Percentiles rank a stretch among this genome's conserved stretches.
Conservation (phyloP, 108 stramenopile species). For the Seminavis robusta region DNA sequence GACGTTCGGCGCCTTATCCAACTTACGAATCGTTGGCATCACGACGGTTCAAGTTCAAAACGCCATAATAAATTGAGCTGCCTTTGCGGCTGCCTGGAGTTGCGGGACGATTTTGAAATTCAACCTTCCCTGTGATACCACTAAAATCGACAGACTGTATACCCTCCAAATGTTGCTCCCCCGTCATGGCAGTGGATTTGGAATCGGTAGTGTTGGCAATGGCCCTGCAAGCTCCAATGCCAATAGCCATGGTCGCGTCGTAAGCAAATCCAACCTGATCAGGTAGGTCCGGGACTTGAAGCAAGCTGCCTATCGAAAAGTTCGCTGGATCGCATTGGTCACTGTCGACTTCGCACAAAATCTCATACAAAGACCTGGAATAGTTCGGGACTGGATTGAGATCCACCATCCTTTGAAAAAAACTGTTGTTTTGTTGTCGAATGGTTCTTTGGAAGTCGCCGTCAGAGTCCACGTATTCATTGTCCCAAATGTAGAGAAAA, state of each 20-base stretch:
- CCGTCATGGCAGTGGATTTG: not conserved
- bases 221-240: constrained; percentile 6
- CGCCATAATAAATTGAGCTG: not conserved
- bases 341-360: too few species aligned
- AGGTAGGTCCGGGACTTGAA: not conserved
- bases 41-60: constrained; percentile 1
- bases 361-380: too few species aligned
- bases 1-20: too few species aligned
- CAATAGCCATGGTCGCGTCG: constrained; percentile 10
- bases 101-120: not conserved
- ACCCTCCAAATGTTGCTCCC: not conserved
- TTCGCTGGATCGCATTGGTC: not conserved
- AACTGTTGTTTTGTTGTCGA: not conserved
- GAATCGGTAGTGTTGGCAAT: not conserved
- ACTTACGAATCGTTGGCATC: too few species aligned
- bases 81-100: not conserved
- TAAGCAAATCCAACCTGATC: not conserved
- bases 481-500: not conserved
- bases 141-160: not conserved
- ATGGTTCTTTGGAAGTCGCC: not conserved
- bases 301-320: not conserved
- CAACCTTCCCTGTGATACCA: not conserved
- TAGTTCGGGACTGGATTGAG: too few species aligned
- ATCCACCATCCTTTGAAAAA: not conserved
- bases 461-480: not conserved